Percentiles rank a stretch among this genome's conserved stretches.
phyloP scores from a whole-genome alignment of 2,329 filamentous ascomycete genomes.

The Pseudogymnoascus sp. region DNA sequence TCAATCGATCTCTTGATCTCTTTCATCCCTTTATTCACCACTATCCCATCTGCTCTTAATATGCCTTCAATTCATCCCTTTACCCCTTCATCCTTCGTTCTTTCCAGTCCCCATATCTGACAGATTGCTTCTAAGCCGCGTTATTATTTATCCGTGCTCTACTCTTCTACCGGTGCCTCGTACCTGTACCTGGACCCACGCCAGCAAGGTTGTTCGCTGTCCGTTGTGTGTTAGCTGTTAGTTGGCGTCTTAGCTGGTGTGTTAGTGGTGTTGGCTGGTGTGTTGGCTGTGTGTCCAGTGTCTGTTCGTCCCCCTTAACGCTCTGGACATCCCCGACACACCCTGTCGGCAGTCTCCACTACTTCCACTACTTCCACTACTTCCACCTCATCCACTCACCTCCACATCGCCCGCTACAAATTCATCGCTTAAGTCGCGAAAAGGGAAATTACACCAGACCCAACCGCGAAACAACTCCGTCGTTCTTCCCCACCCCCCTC shows the following conservation, averaged over 20 bases:
- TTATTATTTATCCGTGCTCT: background rate
- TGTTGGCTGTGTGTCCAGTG: background rate
- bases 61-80: background rate
- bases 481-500: slow-evolving; percentile 4
- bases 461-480: slow-evolving; percentile 3
- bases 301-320: background rate
- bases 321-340: background rate
- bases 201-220: slow-evolving; percentile 4
- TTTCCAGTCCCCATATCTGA: background rate
- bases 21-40: background rate
- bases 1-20: background rate
- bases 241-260: background rate
- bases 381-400: background rate
- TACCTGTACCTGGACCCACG: background rate
- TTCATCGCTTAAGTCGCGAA: slow-evolving; percentile 21
- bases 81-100: background rate
- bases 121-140: slow-evolving; percentile 1
- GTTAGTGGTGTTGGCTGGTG: background rate
- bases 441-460: slow-evolving; percentile 24
- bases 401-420: slow-evolving; percentile 15
- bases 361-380: too few relatives aligned
- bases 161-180: background rate
- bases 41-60: too few relatives aligned
- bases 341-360: background rate
- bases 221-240: background rate